A percentile compares a stretch with the other conserved stretches of the same genome.
Conservation (phyloP, 1,139 yeast genomes). For the Scheffersomyces illinoinensis region DNA sequence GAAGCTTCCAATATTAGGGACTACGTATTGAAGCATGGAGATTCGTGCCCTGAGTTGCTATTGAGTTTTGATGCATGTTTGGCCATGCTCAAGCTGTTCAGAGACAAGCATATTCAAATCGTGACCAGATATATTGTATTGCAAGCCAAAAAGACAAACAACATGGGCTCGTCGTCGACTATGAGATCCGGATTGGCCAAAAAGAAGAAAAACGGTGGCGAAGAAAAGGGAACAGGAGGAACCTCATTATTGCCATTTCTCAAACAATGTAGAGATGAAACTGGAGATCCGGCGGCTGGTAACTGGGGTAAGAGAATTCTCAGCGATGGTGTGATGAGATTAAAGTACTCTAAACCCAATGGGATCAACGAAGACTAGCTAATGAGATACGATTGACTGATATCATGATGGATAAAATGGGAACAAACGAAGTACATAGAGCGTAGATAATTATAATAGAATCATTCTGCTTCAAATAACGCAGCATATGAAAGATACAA, state of each 20-base stretch:
- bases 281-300: slow-evolving; percentile 90
- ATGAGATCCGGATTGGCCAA: slow-evolving; percentile 64
- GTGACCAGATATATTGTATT: slow-evolving; percentile 83
- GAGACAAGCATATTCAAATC: slow-evolving; percentile 91
- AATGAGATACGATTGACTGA: neutral
- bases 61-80: slow-evolving; percentile 86
- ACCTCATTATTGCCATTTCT: slow-evolving; percentile 88
- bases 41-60: slow-evolving; percentile 53
- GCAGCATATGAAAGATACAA: neutral
- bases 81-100: slow-evolving; percentile 83
- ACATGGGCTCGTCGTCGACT: slow-evolving; percentile 55
- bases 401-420: neutral
- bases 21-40: slow-evolving; percentile 50
- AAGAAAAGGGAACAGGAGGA: slow-evolving; percentile 89
- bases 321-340: slow-evolving; percentile 56
- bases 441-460: neutral
- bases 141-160: slow-evolving; percentile 62
- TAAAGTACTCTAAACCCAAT: slow-evolving; percentile 35
- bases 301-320: slow-evolving; percentile 81
- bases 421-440: neutral
- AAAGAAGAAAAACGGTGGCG: slow-evolving; percentile 40
- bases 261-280: slow-evolving; percentile 94
- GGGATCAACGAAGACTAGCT: slow-evolving; percentile 15
- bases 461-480: neutral
- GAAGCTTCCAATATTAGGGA: slow-evolving; percentile 61